Conservation (phyloP, 2,329 filamentous ascomycete genomes). For the Fusarium sp. region DNA sequence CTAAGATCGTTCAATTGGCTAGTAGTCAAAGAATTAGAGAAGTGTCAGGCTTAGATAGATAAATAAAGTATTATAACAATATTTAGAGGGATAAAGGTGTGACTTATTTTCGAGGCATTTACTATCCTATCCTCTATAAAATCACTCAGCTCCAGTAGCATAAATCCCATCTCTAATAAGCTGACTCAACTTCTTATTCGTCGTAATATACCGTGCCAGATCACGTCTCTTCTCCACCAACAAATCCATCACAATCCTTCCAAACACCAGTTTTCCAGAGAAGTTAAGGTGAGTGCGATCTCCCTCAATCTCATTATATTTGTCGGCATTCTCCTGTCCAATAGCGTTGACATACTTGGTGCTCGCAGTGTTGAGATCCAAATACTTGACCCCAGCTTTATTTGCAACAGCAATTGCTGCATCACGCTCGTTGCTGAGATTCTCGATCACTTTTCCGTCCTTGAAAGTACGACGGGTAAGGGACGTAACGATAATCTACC, state of each 20-base stretch:
- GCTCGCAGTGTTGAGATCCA: constrained; percentile 3
- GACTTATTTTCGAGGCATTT: too few species aligned
- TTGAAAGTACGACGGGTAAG: constrained; percentile 15
- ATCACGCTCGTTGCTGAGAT: background rate
- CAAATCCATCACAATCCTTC: constrained; percentile 12
- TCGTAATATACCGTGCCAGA: background rate
- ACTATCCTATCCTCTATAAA: background rate
- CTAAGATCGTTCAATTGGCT: too few species aligned
- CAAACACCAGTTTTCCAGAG: constrained; percentile 7
- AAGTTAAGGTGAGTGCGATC: constrained; percentile 9
- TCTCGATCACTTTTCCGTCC: constrained; percentile 4
- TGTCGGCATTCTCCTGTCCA: constrained; percentile 6
- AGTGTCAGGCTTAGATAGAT: too few species aligned
- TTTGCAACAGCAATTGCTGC: constrained; percentile 5
- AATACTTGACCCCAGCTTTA: background rate
- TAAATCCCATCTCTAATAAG: constrained; percentile 4
- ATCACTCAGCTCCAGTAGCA: background rate
- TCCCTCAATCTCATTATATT: constrained; percentile 13
- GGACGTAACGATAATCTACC: constrained; percentile 1
- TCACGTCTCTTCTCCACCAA: constrained; percentile 9
- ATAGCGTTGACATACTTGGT: constrained; percentile 19
- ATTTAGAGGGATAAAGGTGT: too few species aligned
- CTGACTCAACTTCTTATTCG: background rate
- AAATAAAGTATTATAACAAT: too few species aligned
- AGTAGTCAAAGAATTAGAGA: too few species aligned